Base-by-base conservation (phyloP, 192 early-diverging fungal species). In the Chytriomyces sp. region DNA sequence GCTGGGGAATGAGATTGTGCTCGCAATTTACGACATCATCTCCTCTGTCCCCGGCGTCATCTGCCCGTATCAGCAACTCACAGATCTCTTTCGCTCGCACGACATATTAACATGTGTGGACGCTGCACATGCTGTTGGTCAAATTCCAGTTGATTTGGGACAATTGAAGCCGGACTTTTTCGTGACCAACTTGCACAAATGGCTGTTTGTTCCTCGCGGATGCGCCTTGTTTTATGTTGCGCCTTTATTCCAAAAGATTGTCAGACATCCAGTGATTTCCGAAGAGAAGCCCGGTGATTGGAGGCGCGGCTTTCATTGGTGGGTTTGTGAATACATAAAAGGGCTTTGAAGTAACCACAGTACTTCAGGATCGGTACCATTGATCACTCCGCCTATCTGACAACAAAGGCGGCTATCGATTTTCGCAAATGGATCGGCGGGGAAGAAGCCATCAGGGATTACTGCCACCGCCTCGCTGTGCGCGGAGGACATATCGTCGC, bases 121-220 rank as follows among this genome's bases (percentile, higher is more conserved):
- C 71, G 90, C 85, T 39, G 89, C 90, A 6, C 90, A 91, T 66
- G 72, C 87, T 25, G 83, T 91, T 54, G 88, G 88, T 8, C 89
- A 91, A 71, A 83, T 91, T 25, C 86, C 85, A 38, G 40, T 91
- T 5, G 64, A 65, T 25, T 39, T 71, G 34, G 19, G 25, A 17
- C n/a, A 14, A 5, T 56, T 59, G 4, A 17, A 59, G 36, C 36
- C 73, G 6, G 80, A 82, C 39, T 67, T 89, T 59, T 88, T 85
- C 57, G 84, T 88, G n/a, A 81, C 83, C 40, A 89, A 89, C 70
- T 82, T 79, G 62, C 89, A 91, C 76, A 91, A 91, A 79, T 91
- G 89, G 89, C 41, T 89, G 12, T 89, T 71, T 78, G 80, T 80
- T 57, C 81, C 82, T 36, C 78, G 83, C 30, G 78, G 86, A 12